Evolutionary conservation across 2,329 filamentous ascomycete species (phyloP), one percentile per base, ranked within the genome.

Genomic region (Penicillium capsulatum): DNA sequence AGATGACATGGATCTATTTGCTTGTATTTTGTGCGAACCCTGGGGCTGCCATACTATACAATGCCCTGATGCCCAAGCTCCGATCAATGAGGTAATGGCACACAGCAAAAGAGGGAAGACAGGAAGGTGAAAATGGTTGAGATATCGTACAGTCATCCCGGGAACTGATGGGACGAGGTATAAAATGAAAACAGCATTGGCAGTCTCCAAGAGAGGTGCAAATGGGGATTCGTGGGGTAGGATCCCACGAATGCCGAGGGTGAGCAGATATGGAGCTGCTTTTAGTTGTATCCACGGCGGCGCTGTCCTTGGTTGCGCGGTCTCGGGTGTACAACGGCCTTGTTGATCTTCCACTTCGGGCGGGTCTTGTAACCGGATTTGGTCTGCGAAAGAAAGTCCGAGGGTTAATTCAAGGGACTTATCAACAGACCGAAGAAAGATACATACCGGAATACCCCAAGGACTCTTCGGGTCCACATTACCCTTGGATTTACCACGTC

Each of bases 401-500:
- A 45, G 31, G 35, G 14, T 35, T 36, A 29, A 48, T 37, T 13
- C 17, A 29, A 38, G 38, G 42, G 39, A 16, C 41, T 43, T n/a
- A 42, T 19, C 16, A 16, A 27, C 33, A 33, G 16, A 31, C 40
- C 34, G 35, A 33, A 9, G 34, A 51, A 11, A 29, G 36, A 35
- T 38, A 80, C 87, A 72, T 84, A 94, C 89, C 61, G 88, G 91
- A 63, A 81, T 84, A 64, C 94, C 92, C 92, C 94, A 98, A 43
- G 92, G 92, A 70, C 88, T 95, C 57, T 92, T 88, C 22, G 94
- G 92, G 63, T 94, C 77, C 46, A 90, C 81, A 64, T 96, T 95
- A 80, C 92, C 89, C 86, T 98, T 98, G 42, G 89, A 96, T 73
- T 98, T 98, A 73, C 92, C 92, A 76, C 94, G 81, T 69, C 92